Conservation (phyloP, 768 basidiomycete species). For the Trametes cinnabarina region DNA sequence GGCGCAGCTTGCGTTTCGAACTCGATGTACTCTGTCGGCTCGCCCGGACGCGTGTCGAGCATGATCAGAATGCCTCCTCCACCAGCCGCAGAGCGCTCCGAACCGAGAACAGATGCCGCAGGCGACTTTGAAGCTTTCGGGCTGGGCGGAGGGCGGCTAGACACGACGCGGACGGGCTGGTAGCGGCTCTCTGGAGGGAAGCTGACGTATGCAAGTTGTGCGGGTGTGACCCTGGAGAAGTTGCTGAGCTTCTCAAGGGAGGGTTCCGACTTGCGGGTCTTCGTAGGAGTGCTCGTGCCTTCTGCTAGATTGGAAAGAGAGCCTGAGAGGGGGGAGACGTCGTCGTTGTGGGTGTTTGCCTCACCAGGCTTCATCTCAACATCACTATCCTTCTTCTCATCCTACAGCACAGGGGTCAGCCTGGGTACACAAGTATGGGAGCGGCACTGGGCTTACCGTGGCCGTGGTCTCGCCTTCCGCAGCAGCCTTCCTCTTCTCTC, state of each 20-base stretch:
- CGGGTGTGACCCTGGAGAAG: conserved; percentile 89
- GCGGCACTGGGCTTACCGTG: conserved; percentile 50
- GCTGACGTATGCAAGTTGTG: conserved; percentile 79
- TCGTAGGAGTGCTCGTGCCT: conserved; percentile 39
- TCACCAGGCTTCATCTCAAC: conserved; percentile 78
- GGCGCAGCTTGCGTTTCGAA: conserved; percentile 38
- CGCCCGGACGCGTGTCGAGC: conserved; percentile 66
- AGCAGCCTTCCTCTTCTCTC: conserved; percentile 89
- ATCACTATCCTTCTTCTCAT: conserved; percentile 65
- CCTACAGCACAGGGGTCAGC: conserved; percentile 37
- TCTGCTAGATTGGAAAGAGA: conserved; percentile 47
- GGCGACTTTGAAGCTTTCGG: conserved; percentile 18
- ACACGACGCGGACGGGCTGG: conserved; percentile 83
- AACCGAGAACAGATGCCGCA: conserved; percentile 32
- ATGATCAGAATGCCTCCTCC: conserved; percentile 90
- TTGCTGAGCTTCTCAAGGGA: conserved; percentile 75
- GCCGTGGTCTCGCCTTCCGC: conserved; percentile 81
- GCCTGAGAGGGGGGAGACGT: conserved; percentile 51
- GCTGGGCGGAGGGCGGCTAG: conserved; percentile 34
- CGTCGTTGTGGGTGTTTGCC: conserved; percentile 41
- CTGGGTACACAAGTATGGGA: no score
- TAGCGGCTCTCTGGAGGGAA: conserved; percentile 82
- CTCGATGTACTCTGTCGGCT: conserved; percentile 73
- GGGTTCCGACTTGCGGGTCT: conserved; percentile 67
- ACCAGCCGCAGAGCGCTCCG: conserved; percentile 61